A percentile compares a stretch with the other conserved stretches of the same genome.
phyloP scores from a whole-genome alignment of 2,329 filamentous ascomycete species.

The Colletotrichum nymphaeae region DNA sequence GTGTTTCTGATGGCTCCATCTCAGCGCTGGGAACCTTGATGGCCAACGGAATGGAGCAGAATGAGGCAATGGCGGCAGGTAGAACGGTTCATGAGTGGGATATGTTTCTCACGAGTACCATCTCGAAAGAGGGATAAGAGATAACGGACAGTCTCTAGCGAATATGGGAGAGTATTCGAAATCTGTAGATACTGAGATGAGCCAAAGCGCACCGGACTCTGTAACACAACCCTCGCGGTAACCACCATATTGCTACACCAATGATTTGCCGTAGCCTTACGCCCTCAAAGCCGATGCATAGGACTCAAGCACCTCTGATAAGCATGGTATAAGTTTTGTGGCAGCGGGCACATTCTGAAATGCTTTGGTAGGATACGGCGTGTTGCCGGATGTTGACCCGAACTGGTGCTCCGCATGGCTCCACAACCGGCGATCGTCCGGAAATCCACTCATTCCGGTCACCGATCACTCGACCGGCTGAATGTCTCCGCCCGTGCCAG shows the following conservation, averaged over 20 bases:
- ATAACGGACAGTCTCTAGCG: not conserved
- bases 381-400: not conserved
- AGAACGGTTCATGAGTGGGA: constrained; percentile 3
- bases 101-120: too few species aligned
- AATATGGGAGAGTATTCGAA: not conserved
- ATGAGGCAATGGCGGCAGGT: not conserved
- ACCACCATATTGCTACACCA: not conserved
- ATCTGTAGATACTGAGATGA: not conserved
- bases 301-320: not conserved
- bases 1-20: constrained; percentile 20
- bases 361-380: not conserved
- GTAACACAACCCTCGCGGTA: not conserved
- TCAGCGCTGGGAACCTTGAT: constrained; percentile 28
- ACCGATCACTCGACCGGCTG: not conserved
- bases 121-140: not conserved
- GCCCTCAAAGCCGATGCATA: not conserved
- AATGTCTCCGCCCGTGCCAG: not conserved
- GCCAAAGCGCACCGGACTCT: not conserved
- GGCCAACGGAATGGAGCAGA: constrained; percentile 18
- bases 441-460: not conserved
- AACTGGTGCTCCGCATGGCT: not conserved
- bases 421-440: not conserved
- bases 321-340: not conserved
- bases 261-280: not conserved
- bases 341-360: not conserved